Evolutionary conservation across 1,284 basidiomycete genomes (phyloP).

Genomic region (Sporisorium graminicola): DNA sequence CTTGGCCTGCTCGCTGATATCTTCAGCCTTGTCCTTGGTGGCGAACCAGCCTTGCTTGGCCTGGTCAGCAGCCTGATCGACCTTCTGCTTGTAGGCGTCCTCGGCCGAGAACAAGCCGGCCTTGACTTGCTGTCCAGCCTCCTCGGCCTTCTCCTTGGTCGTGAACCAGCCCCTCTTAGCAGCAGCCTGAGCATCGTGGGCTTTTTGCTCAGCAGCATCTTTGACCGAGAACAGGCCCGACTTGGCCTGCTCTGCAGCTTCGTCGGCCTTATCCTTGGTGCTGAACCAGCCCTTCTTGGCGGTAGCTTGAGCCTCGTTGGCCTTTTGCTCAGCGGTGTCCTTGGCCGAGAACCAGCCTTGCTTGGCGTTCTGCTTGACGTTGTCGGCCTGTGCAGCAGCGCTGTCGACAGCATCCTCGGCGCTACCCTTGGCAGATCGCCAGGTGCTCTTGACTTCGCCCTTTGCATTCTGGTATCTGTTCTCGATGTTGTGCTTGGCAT

Average conservation of each 20-base stretch:
- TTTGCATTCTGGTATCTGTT: conserved; percentile 28
- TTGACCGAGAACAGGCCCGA: conserved; percentile 22
- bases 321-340: conserved; percentile 35
- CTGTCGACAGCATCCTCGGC: conserved; percentile 28
- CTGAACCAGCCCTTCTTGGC: conserved; percentile 37
- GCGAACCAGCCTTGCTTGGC: conserved; percentile 21
- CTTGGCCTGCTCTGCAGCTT: conserved; percentile 23
- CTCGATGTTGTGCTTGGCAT: conserved; percentile 36
- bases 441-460: conserved; percentile 38
- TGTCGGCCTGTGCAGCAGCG: conserved; percentile 27
- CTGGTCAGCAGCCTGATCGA: conserved; percentile 14
- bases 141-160: conserved; percentile 41
- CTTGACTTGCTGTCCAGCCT: conserved; percentile 27
- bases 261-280: conserved; percentile 33
- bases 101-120: conserved; percentile 23
- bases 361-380: conserved; percentile 36
- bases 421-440: conserved; percentile 28
- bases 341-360: conserved; percentile 45
- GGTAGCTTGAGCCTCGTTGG: conserved; percentile 20
- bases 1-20: conserved; percentile 25
- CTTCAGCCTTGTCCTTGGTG: conserved; percentile 25
- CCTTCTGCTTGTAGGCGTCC: conserved; percentile 29
- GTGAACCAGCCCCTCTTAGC: conserved; percentile 39
- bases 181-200: conserved; percentile 20
- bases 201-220: conserved; percentile 31